phyloP scores from a whole-genome alignment of 2,329 filamentous ascomycete genomes.

The Monilinia fructigena region DNA sequence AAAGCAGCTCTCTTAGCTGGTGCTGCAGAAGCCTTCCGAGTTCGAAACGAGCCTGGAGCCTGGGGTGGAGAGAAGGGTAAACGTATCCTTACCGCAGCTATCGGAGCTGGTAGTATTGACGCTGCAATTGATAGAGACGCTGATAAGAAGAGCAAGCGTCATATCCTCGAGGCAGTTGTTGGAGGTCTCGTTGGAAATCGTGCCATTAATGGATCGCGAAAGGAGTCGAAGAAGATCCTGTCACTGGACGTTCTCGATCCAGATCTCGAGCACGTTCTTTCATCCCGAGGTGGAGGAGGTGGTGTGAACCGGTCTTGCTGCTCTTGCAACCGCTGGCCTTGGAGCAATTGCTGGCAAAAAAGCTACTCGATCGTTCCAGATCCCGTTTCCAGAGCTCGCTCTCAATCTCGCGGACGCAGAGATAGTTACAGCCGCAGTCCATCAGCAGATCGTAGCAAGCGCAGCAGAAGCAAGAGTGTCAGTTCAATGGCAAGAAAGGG shows the following conservation, averaged over 20 bases:
- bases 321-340: constrained; percentile 60
- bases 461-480: constrained; percentile 64
- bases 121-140: constrained; percentile 66
- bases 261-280: constrained; percentile 64
- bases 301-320: constrained; percentile 57
- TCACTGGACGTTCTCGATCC: constrained; percentile 62
- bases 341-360: constrained; percentile 62
- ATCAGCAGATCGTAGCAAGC: constrained; percentile 42
- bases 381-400: constrained; percentile 46
- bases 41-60: constrained; percentile 81
- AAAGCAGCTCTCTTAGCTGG: constrained; percentile 88
- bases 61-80: constrained; percentile 93
- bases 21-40: constrained; percentile 87
- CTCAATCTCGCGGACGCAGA: constrained; percentile 33
- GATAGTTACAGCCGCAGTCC: constrained; percentile 39
- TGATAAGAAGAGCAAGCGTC: constrained; percentile 73
- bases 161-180: constrained; percentile 81
- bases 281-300: constrained; percentile 45
- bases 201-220: constrained; percentile 75
- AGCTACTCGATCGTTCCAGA: constrained; percentile 54
- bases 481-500: constrained; percentile 61
- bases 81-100: constrained; percentile 83
- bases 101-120: constrained; percentile 83
- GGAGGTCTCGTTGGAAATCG: constrained; percentile 85
- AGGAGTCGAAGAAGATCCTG: constrained; percentile 52